Evolutionary conservation across 768 basidiomycete genomes (phyloP), one percentile per base, ranked within the genome.

Genomic region (Boletus insuetus): DNA sequence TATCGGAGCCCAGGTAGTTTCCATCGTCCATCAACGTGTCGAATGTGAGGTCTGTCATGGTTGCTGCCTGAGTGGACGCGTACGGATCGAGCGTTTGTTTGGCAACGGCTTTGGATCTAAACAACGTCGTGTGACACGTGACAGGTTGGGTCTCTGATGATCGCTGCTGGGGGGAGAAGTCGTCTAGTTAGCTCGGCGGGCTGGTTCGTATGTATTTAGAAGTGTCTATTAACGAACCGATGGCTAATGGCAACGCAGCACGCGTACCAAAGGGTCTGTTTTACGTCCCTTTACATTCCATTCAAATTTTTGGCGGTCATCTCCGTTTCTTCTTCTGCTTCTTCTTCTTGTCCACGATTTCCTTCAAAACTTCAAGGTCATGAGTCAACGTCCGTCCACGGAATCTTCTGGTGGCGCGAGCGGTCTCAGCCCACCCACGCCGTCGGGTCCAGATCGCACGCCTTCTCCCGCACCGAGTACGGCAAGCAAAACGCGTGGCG

Each of bases 21-120:
- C 85, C 87, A 79, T 91, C 90, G 73, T 91, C 89, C 60, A 82
- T 76, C 41, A 92, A 79, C 3, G 80, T 87, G 61, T 92, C 90
- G 56, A 83, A 79, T 0, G 88, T 89, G 57, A 90, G 79, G 61
- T 90, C 90, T 2, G 87, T 63, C 89, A 91, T 91, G 58, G 29
- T n/a, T 17, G 24, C 24, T 24, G 24, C 24, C 24, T 24, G 24
- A 24, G 24, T n/a, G 22, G 22, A 22, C 22, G 22, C 5, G 24
- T 24, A 24, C 24, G 2, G 14, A 39, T 39, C 38, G n/a, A 24
- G 63, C 55, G 69, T 67, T 71, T 71, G 71, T 71, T 71, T 71
- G 69, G 71, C 69, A 67, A 58, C 35, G 38, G 69, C 69, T 51
- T 69, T 47, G 45, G 57, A 71, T 60, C 61, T 65, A 73, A 71